Evolutionary conservation across 805 yeast species (phyloP), one percentile per base, ranked within the genome.

Genomic region (Saccharomycopsis vini): DNA sequence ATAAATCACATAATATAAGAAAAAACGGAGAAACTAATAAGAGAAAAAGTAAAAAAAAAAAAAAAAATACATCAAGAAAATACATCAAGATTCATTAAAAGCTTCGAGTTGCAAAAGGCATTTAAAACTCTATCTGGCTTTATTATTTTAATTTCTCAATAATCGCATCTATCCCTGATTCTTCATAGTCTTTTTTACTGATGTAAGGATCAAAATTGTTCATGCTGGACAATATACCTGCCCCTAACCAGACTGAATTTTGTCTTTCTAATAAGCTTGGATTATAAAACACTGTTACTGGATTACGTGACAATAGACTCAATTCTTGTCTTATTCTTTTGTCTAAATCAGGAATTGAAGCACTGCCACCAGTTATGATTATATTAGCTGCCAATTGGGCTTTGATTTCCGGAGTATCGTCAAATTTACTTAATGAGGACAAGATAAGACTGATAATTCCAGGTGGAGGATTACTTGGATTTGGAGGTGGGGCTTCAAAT

Each of bases 201-300:
- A 84, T 81, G 83, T 88, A 83, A 62, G 79, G 87, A 55, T 85
- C 94, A 67, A 84, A 84, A 3, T 87, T 79, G 42, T 89, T 90
- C 61, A 84, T 69, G 21, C 83, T 75, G 5, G 88, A 77, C 43
- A 84, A 66, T 24, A 85, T 81, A 50, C 83, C 73, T 3, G 90
- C 90, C 15, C 95, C 95, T 36, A 83, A 72, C 90, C 92, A 84
- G 3, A 82, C 71, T 29, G 84, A 74, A 55, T 73, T 75, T 45
- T 71, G 67, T 55, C 94, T 71, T 59, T 84, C 94, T 38, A 68
- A 64, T 6, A 76, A 57, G 50, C 71, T 73, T 26, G 89, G 88
- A 10, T 75, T 74, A 4, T 86, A 77, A 53, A 77, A 84, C 28
- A 81, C 67, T 52, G 86, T 62, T 33, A 81, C 72, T 56, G 79